phyloP scores from a whole-genome alignment of 768 basidiomycete species.

The Pisolithus albus region DNA sequence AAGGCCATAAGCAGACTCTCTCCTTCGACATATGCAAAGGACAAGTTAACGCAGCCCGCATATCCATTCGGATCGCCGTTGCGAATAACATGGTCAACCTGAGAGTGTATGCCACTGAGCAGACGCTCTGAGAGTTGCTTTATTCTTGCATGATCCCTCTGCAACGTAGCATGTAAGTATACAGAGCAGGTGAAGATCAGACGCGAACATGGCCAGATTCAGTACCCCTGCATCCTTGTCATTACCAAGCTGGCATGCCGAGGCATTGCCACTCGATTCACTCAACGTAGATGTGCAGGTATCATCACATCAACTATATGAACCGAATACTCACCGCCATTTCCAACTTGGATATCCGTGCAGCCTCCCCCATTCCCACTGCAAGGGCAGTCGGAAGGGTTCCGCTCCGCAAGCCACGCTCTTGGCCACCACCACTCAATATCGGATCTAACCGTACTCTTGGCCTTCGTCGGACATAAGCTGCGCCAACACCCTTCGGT shows the following conservation, averaged over 20 bases:
- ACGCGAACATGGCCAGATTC: slow-evolving; percentile 31
- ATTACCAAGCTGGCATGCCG: slow-evolving; percentile 46
- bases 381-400: slow-evolving; percentile 83
- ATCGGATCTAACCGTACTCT: slow-evolving; percentile 93
- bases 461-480: slow-evolving; percentile 88
- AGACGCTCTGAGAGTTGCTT: slow-evolving; percentile 73
- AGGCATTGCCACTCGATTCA: slow-evolving; percentile 39
- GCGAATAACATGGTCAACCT: slow-evolving; percentile 86
- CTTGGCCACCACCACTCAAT: slow-evolving; percentile 93
- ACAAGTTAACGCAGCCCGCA: slow-evolving; percentile 92
- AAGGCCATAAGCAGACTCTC: slow-evolving; percentile 97
- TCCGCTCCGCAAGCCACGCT: slow-evolving; percentile 91
- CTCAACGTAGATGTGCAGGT: slow-evolving; percentile 32
- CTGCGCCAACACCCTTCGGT: slow-evolving; percentile 92
- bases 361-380: slow-evolving; percentile 93
- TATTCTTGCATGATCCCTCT: slow-evolving; percentile 79
- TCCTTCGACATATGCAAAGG: slow-evolving; percentile 95
- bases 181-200: neutral
- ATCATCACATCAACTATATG: slow-evolving; percentile 36
- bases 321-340: slow-evolving; percentile 69
- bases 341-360: slow-evolving; percentile 83
- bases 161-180: slow-evolving; percentile 7
- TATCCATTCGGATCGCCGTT: slow-evolving; percentile 92
- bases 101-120: slow-evolving; percentile 69
- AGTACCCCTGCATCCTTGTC: slow-evolving; percentile 93